Evolutionary conservation across 495 filamentous ascomycete genomes (phyloP).

Genomic region (Daldinia grandis): DNA sequence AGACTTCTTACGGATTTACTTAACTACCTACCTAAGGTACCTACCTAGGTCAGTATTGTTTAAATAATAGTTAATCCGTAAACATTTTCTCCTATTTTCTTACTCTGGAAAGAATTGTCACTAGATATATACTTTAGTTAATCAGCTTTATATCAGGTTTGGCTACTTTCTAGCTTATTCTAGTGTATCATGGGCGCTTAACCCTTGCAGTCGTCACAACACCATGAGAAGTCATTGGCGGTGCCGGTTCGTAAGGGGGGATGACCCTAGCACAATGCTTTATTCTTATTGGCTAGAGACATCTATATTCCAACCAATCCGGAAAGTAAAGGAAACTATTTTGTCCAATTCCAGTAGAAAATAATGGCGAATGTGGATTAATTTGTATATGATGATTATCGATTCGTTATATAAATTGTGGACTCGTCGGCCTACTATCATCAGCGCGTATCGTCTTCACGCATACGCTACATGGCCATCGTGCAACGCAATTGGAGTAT

Average conservation of each 20-base stretch:
- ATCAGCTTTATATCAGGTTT: neutral
- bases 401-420: conserved; percentile 22
- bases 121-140: neutral
- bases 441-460: conserved; percentile 25
- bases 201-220: conserved; percentile 6
- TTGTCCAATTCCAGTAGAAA: conserved; percentile 2
- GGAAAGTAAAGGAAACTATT: conserved; percentile 13
- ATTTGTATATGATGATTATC: neutral
- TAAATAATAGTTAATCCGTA: too few relatives aligned
- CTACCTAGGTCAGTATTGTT: too few relatives aligned
- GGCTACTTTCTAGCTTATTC: neutral
- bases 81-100: too few relatives aligned
- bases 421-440: conserved; percentile 8
- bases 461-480: neutral
- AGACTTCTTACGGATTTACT: too few relatives aligned
- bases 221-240: conserved; percentile 8
- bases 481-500: conserved; percentile 24
- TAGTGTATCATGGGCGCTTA: conserved; percentile 25
- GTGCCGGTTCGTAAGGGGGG: neutral
- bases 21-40: too few relatives aligned
- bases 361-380: conserved; percentile 6
- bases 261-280: neutral
- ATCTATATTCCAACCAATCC: conserved; percentile 30
- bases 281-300: conserved; percentile 18
- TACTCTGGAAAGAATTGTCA: too few relatives aligned